Evolutionary conservation across 2,329 filamentous ascomycete species (phyloP), one percentile per base, ranked within the genome.

Genomic region (Cordyceps farinosa): DNA sequence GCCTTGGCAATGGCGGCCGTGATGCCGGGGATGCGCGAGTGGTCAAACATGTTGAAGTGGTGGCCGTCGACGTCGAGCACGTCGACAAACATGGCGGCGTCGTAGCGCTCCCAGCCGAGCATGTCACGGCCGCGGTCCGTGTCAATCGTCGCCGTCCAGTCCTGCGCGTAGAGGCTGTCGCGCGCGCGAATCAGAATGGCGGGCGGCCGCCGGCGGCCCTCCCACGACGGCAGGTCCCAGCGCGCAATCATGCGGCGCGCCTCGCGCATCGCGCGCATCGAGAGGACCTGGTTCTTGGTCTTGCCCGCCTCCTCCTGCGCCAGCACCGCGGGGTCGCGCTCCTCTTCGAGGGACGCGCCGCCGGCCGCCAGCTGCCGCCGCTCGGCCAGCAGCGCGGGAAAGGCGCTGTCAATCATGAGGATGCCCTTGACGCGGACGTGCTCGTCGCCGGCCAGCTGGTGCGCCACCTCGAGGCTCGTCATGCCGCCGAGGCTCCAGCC

Each of bases 401-500:
- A 84, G 13, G 82, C 71, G 53, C 77, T 82, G 68, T 86, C 84
- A 22, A 86, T 72, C 74, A 84, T 79, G 64, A 85, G 69, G 53
- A 86, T 77, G 15, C 83, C 84, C 0, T 78, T 66, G 10, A 86
- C 75, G 1, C 72, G 73, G 30, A 83, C 70, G 13, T 66, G 64
- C 1, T 66, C 61, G 15, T 78, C 75, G 8, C 72, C 71, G 9
- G 72, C 73, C 8, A 84, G 71, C 65, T 79, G 71, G 57, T 76
- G 72, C 6, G 82, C 78, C 56, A 84, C 75, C 68, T 85, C 80
- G 13, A 86, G 73, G 7, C 81, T 78, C 17, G 85, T 68, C 50
- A 82, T 69, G 0, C 83, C 84, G 13, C 84, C 84, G 4, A 85
- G 68, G 4, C 82, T 84, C 83, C 83, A 86, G 3, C 83, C 84